Evolutionary conservation across 139 green algal species (phyloP).

Genomic region (Volvox africanus): DNA sequence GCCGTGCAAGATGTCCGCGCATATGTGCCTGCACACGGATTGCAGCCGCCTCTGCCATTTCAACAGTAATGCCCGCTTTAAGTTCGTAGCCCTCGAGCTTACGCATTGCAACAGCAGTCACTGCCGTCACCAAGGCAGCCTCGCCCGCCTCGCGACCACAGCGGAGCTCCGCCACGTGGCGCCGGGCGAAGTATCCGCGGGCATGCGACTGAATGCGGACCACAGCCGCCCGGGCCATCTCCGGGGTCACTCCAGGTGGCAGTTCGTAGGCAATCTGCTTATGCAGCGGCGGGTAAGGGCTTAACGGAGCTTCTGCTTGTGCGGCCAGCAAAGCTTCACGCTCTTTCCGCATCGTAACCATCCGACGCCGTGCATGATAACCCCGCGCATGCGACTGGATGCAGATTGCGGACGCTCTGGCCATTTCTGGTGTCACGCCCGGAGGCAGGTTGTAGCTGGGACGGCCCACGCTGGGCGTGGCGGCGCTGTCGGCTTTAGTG

Average conservation of each 20-base stretch:
- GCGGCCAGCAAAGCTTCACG: background rate
- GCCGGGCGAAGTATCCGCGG: background rate
- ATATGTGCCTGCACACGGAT: conserved; percentile 30
- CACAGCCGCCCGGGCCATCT: background rate
- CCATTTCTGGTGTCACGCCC: conserved; percentile 6
- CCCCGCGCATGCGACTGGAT: conserved; percentile 14
- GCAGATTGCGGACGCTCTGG: background rate
- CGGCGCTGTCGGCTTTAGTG: background rate
- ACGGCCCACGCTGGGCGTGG: background rate
- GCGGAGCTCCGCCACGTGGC: background rate
- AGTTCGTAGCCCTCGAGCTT: background rate
- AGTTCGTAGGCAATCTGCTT: background rate
- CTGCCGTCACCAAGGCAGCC: conserved; percentile 4
- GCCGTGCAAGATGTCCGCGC: conserved; percentile 6
- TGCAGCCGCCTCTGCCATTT: background rate
- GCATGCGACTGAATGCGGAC: conserved; percentile 20
- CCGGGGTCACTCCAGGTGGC: background rate
- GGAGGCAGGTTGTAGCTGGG: conserved; percentile 17
- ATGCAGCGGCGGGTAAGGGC: background rate
- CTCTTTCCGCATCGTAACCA: background rate
- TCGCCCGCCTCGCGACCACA: background rate
- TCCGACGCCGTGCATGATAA: background rate
- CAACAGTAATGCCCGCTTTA: background rate
- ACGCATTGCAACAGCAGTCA: background rate
- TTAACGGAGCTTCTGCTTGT: background rate